phyloP scores from a whole-genome alignment of 257 asterid genomes.

The Nicotiana paniculata region DNA sequence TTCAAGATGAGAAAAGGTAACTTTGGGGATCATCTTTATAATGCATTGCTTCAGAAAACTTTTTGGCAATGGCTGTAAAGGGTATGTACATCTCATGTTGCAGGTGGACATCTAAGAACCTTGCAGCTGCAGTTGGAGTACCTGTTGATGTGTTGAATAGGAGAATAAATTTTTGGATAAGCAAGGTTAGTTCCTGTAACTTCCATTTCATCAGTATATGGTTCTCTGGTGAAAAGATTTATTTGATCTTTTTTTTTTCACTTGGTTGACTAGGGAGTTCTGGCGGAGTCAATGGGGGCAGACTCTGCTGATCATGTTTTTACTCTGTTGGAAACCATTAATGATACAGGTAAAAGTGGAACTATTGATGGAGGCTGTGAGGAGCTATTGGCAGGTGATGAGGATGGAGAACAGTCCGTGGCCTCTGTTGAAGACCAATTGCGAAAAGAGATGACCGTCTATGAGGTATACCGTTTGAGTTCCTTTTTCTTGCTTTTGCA shows the following conservation, averaged over 20 bases:
- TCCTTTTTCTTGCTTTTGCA: neutral
- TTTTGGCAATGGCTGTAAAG: neutral
- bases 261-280: constrained; percentile 61
- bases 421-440: constrained; percentile 93
- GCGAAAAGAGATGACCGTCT: constrained; percentile 89
- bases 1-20: constrained; percentile 85
- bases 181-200: constrained; percentile 51
- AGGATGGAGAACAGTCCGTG: constrained; percentile 75
- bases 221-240: neutral
- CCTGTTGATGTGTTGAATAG: constrained; percentile 68
- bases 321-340: constrained; percentile 63
- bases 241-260: constrained; percentile 12
- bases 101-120: constrained; percentile 87
- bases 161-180: constrained; percentile 81
- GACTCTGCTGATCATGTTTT: constrained; percentile 51
- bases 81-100: neutral
- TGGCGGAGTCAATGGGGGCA: constrained; percentile 50
- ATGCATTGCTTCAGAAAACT: neutral
- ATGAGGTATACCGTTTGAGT: constrained; percentile 51
- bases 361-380: constrained; percentile 49
- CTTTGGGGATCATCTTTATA: neutral
- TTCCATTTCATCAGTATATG: neutral
- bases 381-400: constrained; percentile 78
- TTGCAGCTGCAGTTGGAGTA: constrained; percentile 80
- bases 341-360: constrained; percentile 59